Base-by-base conservation (phyloP, 768 basidiomycete species). In the Melanogaster broomeanus region DNA sequence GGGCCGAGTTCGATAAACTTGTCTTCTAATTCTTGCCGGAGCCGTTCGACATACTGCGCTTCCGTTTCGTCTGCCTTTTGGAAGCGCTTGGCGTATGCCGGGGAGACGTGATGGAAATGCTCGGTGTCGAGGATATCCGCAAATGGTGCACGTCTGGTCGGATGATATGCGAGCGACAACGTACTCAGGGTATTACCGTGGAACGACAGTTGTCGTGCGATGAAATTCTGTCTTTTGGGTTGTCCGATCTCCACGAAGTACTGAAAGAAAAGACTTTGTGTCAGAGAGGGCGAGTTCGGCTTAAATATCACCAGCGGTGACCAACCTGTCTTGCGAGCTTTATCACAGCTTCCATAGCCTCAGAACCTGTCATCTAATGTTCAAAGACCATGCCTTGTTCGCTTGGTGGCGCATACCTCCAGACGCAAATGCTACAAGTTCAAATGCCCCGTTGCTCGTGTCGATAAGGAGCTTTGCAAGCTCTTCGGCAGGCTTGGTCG, bases 291-390 rank as follows among this genome's bases (percentile, higher is more conserved):
- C 2, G 8, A 18, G 34, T 37, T 4, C 22, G 24, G n/a, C n/a
- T n/a, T n/a, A n/a, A n/a, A n/a, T 13, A 31, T 31, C 12, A 28
- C 16, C 18, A 19, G 15, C 37, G 47, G 15, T 38, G 19, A 58
- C 71, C 13, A 62, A 88, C 87, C 74, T 93, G 91, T 60, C 86
- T 80, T 27, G 85, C 82, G 3, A 91, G 77, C 69, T 95, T 95
- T 49, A 93, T 76, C n/a, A 83, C 85, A 51, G 82, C 80, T 57
- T 95, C 93, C 87, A 93, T 89, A 0, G 92, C 91, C 68, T 95
- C 93, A 3, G 91, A 87, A 42, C 91, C 90, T 92, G 47, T 53
- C 47, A 31, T 48, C 28, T 4, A 42, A 24, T 11, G 41, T 53
- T 40, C 42, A n/a, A n/a, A 31, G 35, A 18, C 9, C 21, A 40